These are phyloP conservation scores for Penicillium tannophilum DNA, from an alignment of 495 filamentous ascomycete species.

Conservation along the genomic window DNA sequence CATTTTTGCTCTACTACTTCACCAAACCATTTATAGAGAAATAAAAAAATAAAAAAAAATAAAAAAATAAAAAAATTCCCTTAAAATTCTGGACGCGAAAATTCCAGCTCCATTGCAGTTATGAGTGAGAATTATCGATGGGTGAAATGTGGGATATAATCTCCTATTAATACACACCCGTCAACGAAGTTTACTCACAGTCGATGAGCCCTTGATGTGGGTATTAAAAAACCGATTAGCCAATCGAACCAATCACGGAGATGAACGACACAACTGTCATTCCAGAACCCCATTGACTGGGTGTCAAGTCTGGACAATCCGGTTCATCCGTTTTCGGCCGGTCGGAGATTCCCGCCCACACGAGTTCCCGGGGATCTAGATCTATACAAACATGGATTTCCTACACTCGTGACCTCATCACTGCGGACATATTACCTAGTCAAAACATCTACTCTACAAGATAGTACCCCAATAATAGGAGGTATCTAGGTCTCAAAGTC, in stretches of 20 bases:
- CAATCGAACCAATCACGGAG: neutral
- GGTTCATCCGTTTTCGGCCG: neutral
- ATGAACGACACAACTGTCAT: neutral
- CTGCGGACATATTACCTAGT: neutral
- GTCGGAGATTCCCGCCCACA: neutral
- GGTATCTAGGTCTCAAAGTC: neutral
- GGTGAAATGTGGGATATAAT: no score
- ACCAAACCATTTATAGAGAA: no score
- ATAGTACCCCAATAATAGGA: neutral
- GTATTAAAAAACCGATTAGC: neutral
- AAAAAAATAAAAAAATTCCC: no score
- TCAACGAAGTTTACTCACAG: no score
- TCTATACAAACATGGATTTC: neutral
- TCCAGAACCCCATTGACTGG: neutral
- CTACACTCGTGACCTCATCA: slow-evolving; percentile 23
- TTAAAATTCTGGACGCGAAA: no score
- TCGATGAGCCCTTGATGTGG: neutral
- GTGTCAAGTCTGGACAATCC: neutral
- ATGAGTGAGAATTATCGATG: no score
- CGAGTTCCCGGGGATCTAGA: neutral
- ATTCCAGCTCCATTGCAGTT: no score
- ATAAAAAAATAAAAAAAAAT: no score
- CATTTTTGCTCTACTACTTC: no score
- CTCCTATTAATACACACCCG: no score
- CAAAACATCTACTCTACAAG: neutral